Evolutionary conservation across 208 protist species (phyloP), one percentile per base, ranked within the genome.

Genomic region (Trypanosoma scelopori): DNA sequence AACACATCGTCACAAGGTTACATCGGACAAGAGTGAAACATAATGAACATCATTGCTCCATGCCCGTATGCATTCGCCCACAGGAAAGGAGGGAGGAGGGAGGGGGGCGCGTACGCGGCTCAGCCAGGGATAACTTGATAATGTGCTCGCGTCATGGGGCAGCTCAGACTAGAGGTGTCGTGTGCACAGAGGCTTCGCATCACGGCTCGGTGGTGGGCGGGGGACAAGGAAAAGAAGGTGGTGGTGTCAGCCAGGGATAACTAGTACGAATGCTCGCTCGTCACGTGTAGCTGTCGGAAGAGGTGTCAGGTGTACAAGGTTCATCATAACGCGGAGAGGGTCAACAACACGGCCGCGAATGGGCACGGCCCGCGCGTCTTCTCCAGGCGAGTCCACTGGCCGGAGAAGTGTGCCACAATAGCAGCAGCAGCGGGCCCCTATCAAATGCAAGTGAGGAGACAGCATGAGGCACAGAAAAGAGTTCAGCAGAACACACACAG

Each of bases 11-110:
- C 56, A 62, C 4, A 23, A 32, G 7, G 16, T 25, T 30, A 7
- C 39, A n/a, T 62, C 32, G n/a, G 56, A 62, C 56, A 62, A 62
- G 56, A 62, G 56, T 62, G 56, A 62, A 62, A 62, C 56, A 25
- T 49, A 28, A 62, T 22, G 32, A 22, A 46, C 56, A 62, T 62
- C 56, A 62, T 2, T 25, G 50, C 45, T 13, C 6, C 45, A 48
- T 25, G 20, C n/a, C n/a, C n/a, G n/a, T 18, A 48, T 48, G 45
- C 20, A 12, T 13, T 3, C 3, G 20, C 12, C 4, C 18, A 12
- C 45, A 48, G 12, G 15, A 48, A 23, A 18, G 45, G 3, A 6
- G 12, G 3, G 45, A 12, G 20, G 20, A 23, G 45, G 12, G 15
- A 48, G 3, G 45, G 20, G 45, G 20, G 45, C 15, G 20, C 5